phyloP scores from a whole-genome alignment of 1,284 basidiomycete species.

The Leccinum subspadiceum region DNA sequence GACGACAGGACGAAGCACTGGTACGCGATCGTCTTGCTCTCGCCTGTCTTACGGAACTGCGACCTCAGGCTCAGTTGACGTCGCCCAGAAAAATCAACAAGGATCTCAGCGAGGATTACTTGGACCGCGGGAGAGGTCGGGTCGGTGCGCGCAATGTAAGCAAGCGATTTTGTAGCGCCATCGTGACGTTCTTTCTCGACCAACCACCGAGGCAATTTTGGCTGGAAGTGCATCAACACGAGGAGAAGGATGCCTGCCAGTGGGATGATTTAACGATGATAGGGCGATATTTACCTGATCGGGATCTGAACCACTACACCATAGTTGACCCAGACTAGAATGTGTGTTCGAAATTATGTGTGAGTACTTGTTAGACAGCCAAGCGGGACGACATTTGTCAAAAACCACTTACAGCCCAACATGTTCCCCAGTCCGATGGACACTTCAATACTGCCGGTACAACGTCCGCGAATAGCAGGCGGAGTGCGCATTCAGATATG shows the following conservation, averaged over 20 bases:
- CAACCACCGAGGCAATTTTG: constrained; percentile 62
- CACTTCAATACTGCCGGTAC: constrained; percentile 57
- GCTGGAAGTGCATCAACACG: constrained; percentile 48
- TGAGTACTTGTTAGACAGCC: constrained; percentile 5
- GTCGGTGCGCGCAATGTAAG: constrained; percentile 43
- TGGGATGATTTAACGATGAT: constrained; percentile 53
- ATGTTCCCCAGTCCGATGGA: constrained; percentile 49
- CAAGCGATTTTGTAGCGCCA: constrained; percentile 49
- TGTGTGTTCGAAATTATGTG: neutral
- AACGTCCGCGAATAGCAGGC: constrained; percentile 51
- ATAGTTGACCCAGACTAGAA: constrained; percentile 50
- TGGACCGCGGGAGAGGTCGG: constrained; percentile 42
- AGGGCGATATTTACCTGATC: constrained; percentile 42
- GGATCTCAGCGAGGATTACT: constrained; percentile 50
- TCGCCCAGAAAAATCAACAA: constrained; percentile 48
- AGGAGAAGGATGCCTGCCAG: constrained; percentile 43
- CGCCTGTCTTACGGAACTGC: constrained; percentile 44
- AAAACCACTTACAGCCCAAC: constrained; percentile 42
- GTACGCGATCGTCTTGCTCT: constrained; percentile 41
- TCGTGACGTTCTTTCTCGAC: constrained; percentile 51
- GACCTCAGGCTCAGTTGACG: constrained; percentile 34
- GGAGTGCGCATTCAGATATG: constrained; percentile 56
- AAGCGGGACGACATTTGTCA: neutral
- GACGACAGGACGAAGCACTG: constrained; percentile 49
- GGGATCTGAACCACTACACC: constrained; percentile 37